phyloP scores from a whole-genome alignment of 306 rosid genomes.

The Castanopsis chinensis region DNA sequence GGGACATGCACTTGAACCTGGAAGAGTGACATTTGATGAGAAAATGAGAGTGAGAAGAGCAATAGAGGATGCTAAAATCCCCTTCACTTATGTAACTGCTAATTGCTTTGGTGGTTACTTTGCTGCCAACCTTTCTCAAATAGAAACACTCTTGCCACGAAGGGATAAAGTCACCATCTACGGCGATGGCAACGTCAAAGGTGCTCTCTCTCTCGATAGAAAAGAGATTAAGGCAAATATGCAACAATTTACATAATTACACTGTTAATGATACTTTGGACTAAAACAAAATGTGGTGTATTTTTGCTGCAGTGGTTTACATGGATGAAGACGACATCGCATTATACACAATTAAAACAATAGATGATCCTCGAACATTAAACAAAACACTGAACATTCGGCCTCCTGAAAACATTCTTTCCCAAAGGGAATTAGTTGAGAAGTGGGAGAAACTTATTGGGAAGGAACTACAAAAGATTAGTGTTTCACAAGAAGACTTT shows the following conservation, averaged over 20 bases:
- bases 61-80: conserved; percentile 76
- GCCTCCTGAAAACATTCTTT: conserved; percentile 67
- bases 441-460: conserved; percentile 70
- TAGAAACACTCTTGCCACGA: conserved; percentile 66
- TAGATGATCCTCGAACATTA: conserved; percentile 72
- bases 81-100: conserved; percentile 75
- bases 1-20: conserved; percentile 88
- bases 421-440: conserved; percentile 55
- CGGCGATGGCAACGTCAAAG: conserved; percentile 78
- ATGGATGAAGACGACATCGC: conserved; percentile 79
- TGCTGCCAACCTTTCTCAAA: conserved; percentile 72
- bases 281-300: too few relatives aligned
- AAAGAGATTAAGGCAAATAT: too few relatives aligned
- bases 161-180: conserved; percentile 50
- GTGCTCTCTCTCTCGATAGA: conserved; percentile 33
- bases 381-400: conserved; percentile 78
- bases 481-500: conserved; percentile 54
- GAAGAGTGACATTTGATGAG: conserved; percentile 80
- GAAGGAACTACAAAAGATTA: conserved; percentile 45
- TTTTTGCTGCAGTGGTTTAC: conserved; percentile 33
- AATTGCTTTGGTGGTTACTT: conserved; percentile 78
- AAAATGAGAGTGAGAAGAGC: conserved; percentile 69
- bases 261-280: too few relatives aligned
- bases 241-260: too few relatives aligned
- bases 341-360: conserved; percentile 63